Evolutionary conservation across 768 basidiomycete species (phyloP), one percentile per base, ranked within the genome.

Genomic region (Coprinopsis sp.): DNA sequence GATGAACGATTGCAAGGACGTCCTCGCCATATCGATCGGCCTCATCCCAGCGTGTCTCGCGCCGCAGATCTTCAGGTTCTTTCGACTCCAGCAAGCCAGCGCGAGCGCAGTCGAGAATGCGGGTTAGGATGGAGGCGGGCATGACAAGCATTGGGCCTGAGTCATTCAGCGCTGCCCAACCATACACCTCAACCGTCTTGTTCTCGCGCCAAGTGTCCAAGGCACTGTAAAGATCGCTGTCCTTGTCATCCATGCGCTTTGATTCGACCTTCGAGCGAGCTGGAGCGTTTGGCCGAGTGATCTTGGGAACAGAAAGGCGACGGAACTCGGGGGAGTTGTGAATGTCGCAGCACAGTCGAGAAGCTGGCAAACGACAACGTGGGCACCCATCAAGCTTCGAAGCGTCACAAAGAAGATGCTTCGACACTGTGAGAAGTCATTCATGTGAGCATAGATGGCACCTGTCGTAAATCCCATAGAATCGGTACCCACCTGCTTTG

Each of bases 121-220:
- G 42, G n/a, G 5, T 16, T 6, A 44, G 7, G 5, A 30, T 44
- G 23, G 28, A 23, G 13, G 28, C 42, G 6, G 42, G 18, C 7
- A 44, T 44, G 19, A 44, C 22, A n/a, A 44, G 13, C n/a, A 5
- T 13, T 12, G 24, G 24, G 6, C 42, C 42, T 4, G 5, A 33
- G 12, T 6, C 21, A 12, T 16, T 6, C 64, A 57, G 7, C 64
- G 42, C 33, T 63, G 62, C 1, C 41, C 50, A 11, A 64, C 57
- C 30, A 31, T 31, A n/a, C n/a, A 63, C 57, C 1, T 47, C 21
- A 33, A 54, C 61, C 4, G 42, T 51, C 11, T 53, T 56, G 0
- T 31, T n/a, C 30, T 31, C n/a, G 30, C 30, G 55, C 49, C 10
- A 58, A 34, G 27, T 49, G 53, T 12, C 46, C 18, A 25, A 66